Evolutionary conservation across 495 filamentous ascomycete species (phyloP), one percentile per base, ranked within the genome.

Genomic region (Aspergillus homomorphus): DNA sequence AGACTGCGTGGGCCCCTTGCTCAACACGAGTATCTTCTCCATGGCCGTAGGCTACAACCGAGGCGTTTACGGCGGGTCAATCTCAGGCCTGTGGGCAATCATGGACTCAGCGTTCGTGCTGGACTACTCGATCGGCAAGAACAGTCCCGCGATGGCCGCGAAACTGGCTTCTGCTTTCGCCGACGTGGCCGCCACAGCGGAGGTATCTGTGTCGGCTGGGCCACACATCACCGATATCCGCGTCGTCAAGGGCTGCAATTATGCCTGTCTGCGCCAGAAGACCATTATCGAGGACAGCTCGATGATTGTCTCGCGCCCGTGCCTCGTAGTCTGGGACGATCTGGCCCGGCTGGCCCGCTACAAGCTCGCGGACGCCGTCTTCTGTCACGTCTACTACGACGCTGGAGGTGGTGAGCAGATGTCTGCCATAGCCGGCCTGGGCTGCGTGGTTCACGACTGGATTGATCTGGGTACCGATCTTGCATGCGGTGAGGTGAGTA

Each of bases 11-110:
- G 43, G 43, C 43, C 3, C 5, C 1, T 16, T 45, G 3, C 43
- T 45, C 43, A 45, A 45, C 43, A 45, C 43, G n/a, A 45, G 43
- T 16, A 45, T 45, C 16, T 45, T 45, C 43, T 45, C 43, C 43
- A 45, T 45, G 43, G 43, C 43, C 5, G 43, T 45, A 16, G 43
- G 43, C 43, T 45, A 45, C 43, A 45, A 45, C 16, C 43, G 43
- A 20, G 43, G 43, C 43, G 43, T 45, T 7, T 45, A 45, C 43
- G 43, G 43, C 12, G 43, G 43, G 1, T 45, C 43, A 7, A 45
- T 45, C 43, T 45, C 43, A 7, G 43, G 43, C 43, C 43, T 45
- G 1, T 45, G 43, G 43, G 43, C 43, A 7, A 45, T 45, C 43
- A 45, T 45, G 43, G 43, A 45, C 15, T 45, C 43, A 1, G 43